Base-by-base conservation (phyloP, 306 rosid genomes). In the Senna tora region DNA sequence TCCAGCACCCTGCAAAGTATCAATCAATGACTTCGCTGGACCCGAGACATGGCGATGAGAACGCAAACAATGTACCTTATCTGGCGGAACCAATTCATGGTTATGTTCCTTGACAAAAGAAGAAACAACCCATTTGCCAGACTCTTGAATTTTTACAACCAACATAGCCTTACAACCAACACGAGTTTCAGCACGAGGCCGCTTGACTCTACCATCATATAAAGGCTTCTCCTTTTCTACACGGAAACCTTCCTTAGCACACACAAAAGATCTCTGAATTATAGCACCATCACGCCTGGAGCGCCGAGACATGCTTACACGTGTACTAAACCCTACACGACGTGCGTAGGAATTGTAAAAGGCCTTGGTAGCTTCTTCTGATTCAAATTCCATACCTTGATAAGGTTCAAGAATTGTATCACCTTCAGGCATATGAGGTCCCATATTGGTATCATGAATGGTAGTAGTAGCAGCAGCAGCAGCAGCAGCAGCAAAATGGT, bases 1-100 rank as follows among this genome's bases (percentile, higher is more conserved):
- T 58, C 83, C 83, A 61, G 83, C 76, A 74, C 80, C 62, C 75
- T 80, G 83, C 68, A 80, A 54, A 55, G 83, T 80, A 69, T 80
- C 80, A 22, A 80, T 63, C 69, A 80, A 61, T 42, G 72, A 67
- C 76, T 80, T 75, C 8, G 76, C 77, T 17, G 77, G 5, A 68
- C 77, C 73, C 11, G 73, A 80, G 57, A 80, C 80, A 55, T 74
- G 83, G 21, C 83, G 83, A 39, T 74, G 80, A 52, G 80, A 80
- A 9, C 83, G 76, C 20, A 74, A 61, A 50, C 71, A 74, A 22
- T 79, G 83, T 72, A 79, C 83, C 75, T 68, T 60, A 42, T 79
- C 79, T 16, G 79, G 79, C 6, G 72, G 79, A 67, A 79, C 84
- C 59, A 80, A 43, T 60, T 80, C 77, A 62, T 80, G 84, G 59